phyloP scores from a whole-genome alignment of 2,329 filamentous ascomycete genomes.

The Exophiala aquamarina region DNA sequence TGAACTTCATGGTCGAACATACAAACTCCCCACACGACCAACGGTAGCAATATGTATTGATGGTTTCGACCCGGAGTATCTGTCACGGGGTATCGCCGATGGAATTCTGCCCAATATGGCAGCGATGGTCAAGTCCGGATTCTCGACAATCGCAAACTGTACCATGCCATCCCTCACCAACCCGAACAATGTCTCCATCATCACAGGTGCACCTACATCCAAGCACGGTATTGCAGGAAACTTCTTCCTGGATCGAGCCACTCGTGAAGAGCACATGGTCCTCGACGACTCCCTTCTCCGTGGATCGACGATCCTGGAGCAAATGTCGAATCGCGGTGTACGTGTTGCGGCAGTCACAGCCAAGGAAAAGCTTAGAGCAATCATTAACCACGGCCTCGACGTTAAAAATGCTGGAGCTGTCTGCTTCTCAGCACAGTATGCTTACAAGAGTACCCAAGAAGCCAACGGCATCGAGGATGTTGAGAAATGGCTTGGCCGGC shows the following conservation, averaged over 20 bases:
- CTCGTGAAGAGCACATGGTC: slow-evolving; percentile 43
- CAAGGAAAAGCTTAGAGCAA: slow-evolving; percentile 46
- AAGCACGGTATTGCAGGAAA: slow-evolving; percentile 46
- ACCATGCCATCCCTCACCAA: slow-evolving; percentile 48
- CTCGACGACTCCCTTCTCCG: slow-evolving; percentile 40
- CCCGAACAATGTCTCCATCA: slow-evolving; percentile 48
- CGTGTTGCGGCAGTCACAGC: slow-evolving; percentile 45
- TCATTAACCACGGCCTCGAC: slow-evolving; percentile 38
- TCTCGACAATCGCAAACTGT: slow-evolving; percentile 40
- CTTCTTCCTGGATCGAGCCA: slow-evolving; percentile 44
- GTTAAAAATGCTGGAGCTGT: slow-evolving; percentile 31
- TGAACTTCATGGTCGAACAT: slow-evolving; percentile 33
- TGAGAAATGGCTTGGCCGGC: slow-evolving; percentile 38
- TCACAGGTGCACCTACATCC: slow-evolving; percentile 41
- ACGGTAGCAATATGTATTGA: slow-evolving; percentile 45
- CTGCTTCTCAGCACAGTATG: slow-evolving; percentile 43
- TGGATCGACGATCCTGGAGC: slow-evolving; percentile 43
- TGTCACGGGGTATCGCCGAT: slow-evolving; percentile 35
- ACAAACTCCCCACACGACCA: slow-evolving; percentile 34
- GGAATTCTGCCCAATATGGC: slow-evolving; percentile 38
- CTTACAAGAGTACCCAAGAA: slow-evolving; percentile 31
- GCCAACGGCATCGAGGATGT: slow-evolving; percentile 39
- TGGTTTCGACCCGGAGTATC: slow-evolving; percentile 46
- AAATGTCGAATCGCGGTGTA: slow-evolving; percentile 40
- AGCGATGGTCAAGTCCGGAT: slow-evolving; percentile 36